Base-by-base conservation (phyloP, 495 filamentous ascomycete genomes). In the Penicillium silybi region DNA sequence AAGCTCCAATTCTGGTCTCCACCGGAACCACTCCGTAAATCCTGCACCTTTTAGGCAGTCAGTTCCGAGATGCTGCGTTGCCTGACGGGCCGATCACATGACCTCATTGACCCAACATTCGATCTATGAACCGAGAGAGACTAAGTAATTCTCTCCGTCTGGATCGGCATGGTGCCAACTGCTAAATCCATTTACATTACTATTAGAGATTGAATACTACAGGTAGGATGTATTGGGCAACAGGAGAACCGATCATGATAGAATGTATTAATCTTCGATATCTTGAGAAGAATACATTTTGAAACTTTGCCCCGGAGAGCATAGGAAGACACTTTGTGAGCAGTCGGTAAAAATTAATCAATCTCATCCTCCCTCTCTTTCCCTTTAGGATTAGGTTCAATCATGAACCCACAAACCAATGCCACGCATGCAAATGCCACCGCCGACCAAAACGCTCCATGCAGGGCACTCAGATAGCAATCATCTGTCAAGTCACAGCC, bases 401-500 rank as follows among this genome's bases (percentile, higher is more conserved):
- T 23, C 34, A 55, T 40, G 9, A 55, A 35, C 0, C 46, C 46
- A 22, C 46, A 46, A 34, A 41, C 22, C 8, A 50, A 34, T 18
- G 23, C 53, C 11, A 35, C 41, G 23, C 41, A 23, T 22, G 46
- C 41, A 18, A 46, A 42, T 13, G 16, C 44, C 8, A 46, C n/a
- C 15, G 53, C 53, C 23, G 35, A 19, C 9, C 29, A 9, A 26
- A 55, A 55, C 16, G 53, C 37, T 18, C 48, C 35, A 37, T 53
- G 56, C 2, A 59, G 32, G 2, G 51, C 47, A 45, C 47, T n/a
- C 40, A 54, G 10, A 48, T 54, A 48, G 34, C 51, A 59, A 4
- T 26, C 46, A 29, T 47, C 51, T 18, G 41, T 32, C 4, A 32
- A 29, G 4, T 17, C 17, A 18, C 56, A 59, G 17, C 6, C 20